Base-by-base conservation (phyloP, 768 basidiomycete genomes). In the Lactarius hatsudake region DNA sequence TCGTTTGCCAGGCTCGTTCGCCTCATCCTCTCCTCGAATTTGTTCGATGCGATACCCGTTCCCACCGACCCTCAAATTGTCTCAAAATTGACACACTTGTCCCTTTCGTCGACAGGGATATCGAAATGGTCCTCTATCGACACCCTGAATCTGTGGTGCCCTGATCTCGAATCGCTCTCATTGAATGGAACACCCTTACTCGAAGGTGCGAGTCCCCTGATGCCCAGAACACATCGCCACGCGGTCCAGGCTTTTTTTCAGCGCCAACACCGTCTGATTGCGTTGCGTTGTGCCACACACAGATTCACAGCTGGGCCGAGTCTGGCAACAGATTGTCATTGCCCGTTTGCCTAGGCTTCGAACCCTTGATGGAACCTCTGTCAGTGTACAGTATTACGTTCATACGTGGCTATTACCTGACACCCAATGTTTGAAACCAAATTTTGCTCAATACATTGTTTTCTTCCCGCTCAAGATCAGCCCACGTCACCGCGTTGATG, bases 401-500 rank as follows among this genome's bases (percentile, higher is more conserved):
- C 51, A 23, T 18, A 53, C 57, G 13, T 45, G 30, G 54, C 54
- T 45, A 20, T 53, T 48, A 23, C 34, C n/a, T 67, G 59, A 64
- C 34, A 57, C 38, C 56, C 67, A 55, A 61, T 45, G 59, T 54
- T 40, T 60, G 23, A 56, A 13, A 43, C 28, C 10, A 58, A 57
- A 64, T n/a, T 40, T 40, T 12, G 4, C 34, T 17, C 57, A 60
- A 65, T 28, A 53, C 23, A 61, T 30, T 55, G 26, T 26, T 40
- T 34, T 10, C 26, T 36, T 30, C 40, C 26, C 40, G 45, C 58
- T 59, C 68, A 70, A 94, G 91, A 84, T 95, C 55, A 84, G 88
- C 10, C 69, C 74, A 10, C 86, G 82, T 69, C 91, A 94, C 74
- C 83, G 94, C 48, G 79, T 77, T n/a, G 94, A 96, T 72, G 85